phyloP scores from a whole-genome alignment of 192 early-diverging fungal species.

The Pilaira anomala region DNA sequence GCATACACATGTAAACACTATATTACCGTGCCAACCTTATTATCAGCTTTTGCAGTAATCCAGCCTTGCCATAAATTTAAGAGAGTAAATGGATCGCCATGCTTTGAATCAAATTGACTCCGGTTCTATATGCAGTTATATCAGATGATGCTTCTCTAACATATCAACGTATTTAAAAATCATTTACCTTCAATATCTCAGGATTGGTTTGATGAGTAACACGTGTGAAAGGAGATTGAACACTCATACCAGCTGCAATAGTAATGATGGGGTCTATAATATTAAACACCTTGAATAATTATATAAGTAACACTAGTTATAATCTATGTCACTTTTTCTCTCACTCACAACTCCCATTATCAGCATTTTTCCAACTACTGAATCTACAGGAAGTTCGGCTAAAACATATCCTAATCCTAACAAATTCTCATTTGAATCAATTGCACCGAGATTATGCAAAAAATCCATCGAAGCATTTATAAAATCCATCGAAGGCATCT shows the following conservation, averaged over 20 bases:
- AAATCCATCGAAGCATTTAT: constrained; percentile 43
- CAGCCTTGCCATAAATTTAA: constrained; percentile 61
- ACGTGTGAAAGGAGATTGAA: constrained; percentile 61
- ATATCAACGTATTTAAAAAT: background rate
- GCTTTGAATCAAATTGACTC: constrained; percentile 42
- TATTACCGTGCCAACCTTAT: constrained; percentile 29
- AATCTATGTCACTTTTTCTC: too few species aligned
- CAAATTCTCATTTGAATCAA: constrained; percentile 41
- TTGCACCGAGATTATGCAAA: constrained; percentile 48
- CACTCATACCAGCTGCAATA: constrained; percentile 60
- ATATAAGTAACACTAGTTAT: too few species aligned
- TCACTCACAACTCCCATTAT: constrained; percentile 46
- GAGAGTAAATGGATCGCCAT: constrained; percentile 67
- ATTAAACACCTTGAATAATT: constrained; percentile 50
- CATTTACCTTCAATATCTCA: constrained; percentile 49
- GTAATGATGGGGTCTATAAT: constrained; percentile 53
- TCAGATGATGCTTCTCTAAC: background rate
- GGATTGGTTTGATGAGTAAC: constrained; percentile 42
- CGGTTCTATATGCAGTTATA: constrained; percentile 40
- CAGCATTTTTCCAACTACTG: constrained; percentile 65
- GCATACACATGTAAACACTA: constrained; percentile 15
- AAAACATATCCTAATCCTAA: constrained; percentile 55
- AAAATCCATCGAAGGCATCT: constrained; percentile 39
- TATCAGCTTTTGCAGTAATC: constrained; percentile 50
- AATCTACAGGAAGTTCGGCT: constrained; percentile 58